Evolutionary conservation across 192 early-diverging fungal genomes (phyloP).

Genomic region (Entomortierella lignicola): DNA sequence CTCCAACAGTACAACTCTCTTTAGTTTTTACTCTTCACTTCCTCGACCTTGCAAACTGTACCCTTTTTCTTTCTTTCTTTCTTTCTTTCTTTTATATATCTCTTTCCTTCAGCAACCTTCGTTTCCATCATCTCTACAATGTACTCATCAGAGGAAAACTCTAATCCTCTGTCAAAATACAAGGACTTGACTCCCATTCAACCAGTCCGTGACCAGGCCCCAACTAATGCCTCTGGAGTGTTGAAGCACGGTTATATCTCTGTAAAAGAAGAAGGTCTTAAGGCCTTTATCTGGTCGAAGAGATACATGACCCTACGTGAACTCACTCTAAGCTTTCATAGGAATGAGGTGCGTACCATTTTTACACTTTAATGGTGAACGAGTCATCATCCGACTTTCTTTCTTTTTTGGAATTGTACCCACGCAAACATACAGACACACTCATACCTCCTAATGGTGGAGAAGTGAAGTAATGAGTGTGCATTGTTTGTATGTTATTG

Average conservation of each 20-base stretch:
- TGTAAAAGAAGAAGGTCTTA: constrained; percentile 93
- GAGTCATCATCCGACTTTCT: no score
- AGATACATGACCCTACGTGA: constrained; percentile 90
- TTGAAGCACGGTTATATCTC: constrained; percentile 86
- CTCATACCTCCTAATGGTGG: no score
- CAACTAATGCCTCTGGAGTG: constrained; percentile 54
- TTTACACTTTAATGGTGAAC: not conserved
- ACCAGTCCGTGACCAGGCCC: constrained; percentile 29
- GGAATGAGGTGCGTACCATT: constrained; percentile 83
- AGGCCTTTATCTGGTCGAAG: constrained; percentile 96
- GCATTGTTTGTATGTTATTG: no score
- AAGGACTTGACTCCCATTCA: constrained; percentile 47
- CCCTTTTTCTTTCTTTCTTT: not conserved
- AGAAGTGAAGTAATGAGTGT: no score
- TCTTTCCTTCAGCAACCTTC: not conserved
- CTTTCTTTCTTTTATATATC: not conserved
- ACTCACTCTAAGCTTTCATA: constrained; percentile 91
- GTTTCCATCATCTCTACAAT: constrained; percentile 20
- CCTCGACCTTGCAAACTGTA: no score
- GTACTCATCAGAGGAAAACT: constrained; percentile 41
- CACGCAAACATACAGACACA: no score
- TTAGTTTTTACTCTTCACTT: no score
- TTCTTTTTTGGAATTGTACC: no score
- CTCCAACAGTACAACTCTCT: no score
- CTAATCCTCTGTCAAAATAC: constrained; percentile 51